A percentile compares a stretch with the other conserved stretches of the same genome.
Conservation (phyloP, 768 basidiomycete species). For the Hericium alpestre region DNA sequence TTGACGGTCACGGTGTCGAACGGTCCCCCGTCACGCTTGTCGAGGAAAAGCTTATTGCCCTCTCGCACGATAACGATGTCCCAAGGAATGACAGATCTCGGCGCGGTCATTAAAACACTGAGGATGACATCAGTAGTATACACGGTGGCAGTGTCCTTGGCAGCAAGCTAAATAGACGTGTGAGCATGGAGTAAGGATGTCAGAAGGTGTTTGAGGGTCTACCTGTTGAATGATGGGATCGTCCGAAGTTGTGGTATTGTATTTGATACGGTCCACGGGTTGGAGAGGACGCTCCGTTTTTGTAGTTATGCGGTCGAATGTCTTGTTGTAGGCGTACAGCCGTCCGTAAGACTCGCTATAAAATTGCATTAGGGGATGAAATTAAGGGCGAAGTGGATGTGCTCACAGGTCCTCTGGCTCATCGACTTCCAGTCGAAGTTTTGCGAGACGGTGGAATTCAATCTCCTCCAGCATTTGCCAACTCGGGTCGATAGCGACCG, state of each 20-base stretch:
- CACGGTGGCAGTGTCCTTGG: constrained; percentile 71
- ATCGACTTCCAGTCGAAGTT: constrained; percentile 89
- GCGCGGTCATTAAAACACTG: constrained; percentile 90
- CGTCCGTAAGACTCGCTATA: constrained; percentile 78
- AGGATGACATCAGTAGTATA: constrained; percentile 95
- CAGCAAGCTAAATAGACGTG: constrained; percentile 46
- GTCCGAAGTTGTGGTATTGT: constrained; percentile 95
- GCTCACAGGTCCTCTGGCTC: constrained; percentile 83
- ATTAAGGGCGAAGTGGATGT: background rate
- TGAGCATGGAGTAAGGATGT: constrained; percentile 1
- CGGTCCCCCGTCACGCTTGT: constrained; percentile 95
- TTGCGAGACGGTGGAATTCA: constrained; percentile 85
- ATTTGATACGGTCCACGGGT: constrained; percentile 87
- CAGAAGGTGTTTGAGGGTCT: constrained; percentile 9
- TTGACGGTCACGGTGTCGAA: constrained; percentile 98
- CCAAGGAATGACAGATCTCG: constrained; percentile 95
- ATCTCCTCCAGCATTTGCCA: constrained; percentile 98
- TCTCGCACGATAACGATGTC: constrained; percentile 93
- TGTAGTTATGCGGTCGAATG: constrained; percentile 91
- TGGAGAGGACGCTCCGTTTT: constrained; percentile 87
- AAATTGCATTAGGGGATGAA: background rate
- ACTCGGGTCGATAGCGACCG: constrained; percentile 81
- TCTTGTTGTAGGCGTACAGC: constrained; percentile 85
- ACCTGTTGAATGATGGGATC: constrained; percentile 95
- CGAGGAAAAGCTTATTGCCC: constrained; percentile 87